These are phyloP conservation scores for Cryphonectria carpinicola DNA, from an alignment of 2,329 filamentous ascomycete species.

Conservation along the genomic window DNA sequence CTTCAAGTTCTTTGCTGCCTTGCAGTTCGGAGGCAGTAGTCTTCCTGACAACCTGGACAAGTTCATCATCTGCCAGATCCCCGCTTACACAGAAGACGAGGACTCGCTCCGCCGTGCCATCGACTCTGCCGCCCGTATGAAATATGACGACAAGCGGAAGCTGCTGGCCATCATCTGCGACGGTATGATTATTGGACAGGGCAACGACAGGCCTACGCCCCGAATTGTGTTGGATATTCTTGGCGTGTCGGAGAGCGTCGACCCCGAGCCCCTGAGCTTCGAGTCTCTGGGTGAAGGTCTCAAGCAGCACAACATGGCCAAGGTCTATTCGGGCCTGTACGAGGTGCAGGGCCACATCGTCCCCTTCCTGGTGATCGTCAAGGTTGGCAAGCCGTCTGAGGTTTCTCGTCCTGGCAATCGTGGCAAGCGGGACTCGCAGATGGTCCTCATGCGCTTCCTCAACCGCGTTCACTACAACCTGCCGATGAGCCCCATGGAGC, in stretches of 20 bases:
- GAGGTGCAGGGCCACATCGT: constrained; percentile 98
- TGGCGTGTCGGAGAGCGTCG: constrained; percentile 88
- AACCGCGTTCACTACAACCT: constrained; percentile 98
- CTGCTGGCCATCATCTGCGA: constrained; percentile 91
- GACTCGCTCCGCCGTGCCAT: constrained; percentile 96
- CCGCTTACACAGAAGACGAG: constrained; percentile 97
- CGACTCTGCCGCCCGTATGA: constrained; percentile 92
- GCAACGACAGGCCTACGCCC: constrained; percentile 93
- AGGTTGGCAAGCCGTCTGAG: constrained; percentile 97
- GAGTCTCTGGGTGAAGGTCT: constrained; percentile 93
- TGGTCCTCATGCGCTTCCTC: constrained; percentile 98
- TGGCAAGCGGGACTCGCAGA: constrained; percentile 98
- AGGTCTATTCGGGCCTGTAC: constrained; percentile 96
- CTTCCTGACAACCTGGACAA: constrained; percentile 96
- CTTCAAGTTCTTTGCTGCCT: constrained; percentile 95
- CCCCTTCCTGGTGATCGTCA: constrained; percentile 94
- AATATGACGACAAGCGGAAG: constrained; percentile 98
- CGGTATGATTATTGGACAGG: constrained; percentile 99
- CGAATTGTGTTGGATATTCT: constrained; percentile 96
- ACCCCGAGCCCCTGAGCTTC: constrained; percentile 95
- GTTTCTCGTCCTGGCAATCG: constrained; percentile 94
- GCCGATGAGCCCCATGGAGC: constrained; percentile 92
- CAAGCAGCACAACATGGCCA: constrained; percentile 99
- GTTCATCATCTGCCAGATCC: constrained; percentile 97
- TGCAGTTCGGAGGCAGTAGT: constrained; percentile 92